Evolutionary conservation across 1,284 basidiomycete species (phyloP).

Genomic region (Microbotryomycetes sp.): DNA sequence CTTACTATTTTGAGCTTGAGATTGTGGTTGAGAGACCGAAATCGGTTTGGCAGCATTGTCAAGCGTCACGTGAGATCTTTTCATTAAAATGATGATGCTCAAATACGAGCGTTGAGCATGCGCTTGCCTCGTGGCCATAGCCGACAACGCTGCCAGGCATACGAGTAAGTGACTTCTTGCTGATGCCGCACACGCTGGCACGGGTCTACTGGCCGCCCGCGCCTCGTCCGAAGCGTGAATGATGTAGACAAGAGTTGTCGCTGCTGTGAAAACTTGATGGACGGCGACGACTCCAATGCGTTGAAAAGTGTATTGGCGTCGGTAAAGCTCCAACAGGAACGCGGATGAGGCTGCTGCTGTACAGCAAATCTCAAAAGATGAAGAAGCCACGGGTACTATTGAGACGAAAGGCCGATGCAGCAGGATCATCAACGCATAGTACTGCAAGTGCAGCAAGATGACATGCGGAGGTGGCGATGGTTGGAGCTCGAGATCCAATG

Average conservation of each 20-base stretch:
- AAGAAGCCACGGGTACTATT: constrained; percentile 1
- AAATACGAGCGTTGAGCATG: constrained; percentile 13
- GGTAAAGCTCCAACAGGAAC: constrained; percentile 12
- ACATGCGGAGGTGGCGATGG: constrained; percentile 13
- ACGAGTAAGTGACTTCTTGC: constrained; percentile 3
- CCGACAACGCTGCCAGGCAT: constrained; percentile 14
- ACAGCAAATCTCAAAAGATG: constrained; percentile 5
- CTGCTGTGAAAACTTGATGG: constrained; percentile 15
- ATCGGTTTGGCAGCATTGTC: not conserved
- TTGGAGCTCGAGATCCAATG: constrained; percentile 12
- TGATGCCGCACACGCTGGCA: not conserved
- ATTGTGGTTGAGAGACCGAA: no score
- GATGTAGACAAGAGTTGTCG: constrained; percentile 16
- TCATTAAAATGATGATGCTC: constrained; percentile 15
- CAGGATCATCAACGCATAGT: constrained; percentile 18
- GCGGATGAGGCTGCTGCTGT: constrained; percentile 6
- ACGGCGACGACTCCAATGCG: constrained; percentile 7
- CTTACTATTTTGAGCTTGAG: no score
- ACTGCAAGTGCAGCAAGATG: constrained; percentile 13
- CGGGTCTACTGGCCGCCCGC: not conserved
- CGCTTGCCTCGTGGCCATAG: constrained; percentile 9
- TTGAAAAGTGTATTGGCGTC: constrained; percentile 12
- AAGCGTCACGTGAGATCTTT: constrained; percentile 13
- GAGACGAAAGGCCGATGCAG: constrained; percentile 15
- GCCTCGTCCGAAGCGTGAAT: constrained; percentile 3